Evolutionary conservation across 164 flowering plant genomes (phyloP), one percentile per base, ranked within the genome.

Genomic region (Aristolochia californica): DNA sequence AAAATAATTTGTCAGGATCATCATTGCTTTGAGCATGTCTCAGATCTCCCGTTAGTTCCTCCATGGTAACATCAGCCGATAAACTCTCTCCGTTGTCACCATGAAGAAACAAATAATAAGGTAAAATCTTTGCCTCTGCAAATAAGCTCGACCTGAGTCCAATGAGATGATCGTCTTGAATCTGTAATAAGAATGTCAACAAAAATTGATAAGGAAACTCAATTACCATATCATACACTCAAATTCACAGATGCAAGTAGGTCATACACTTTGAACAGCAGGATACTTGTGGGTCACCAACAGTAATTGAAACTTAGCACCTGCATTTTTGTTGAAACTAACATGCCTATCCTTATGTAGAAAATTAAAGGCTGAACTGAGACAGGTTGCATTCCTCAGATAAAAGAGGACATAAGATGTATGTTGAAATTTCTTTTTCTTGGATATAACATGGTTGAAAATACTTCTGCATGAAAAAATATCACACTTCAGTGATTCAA

Each of bases 231-330:
- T n/a, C 16, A 25, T 27, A 18, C 38, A 24, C 14, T 24, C 24
- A 18, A 43, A 55, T 25, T 4, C 5, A 44, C 14, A 54, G 17
- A 53, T n/a, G 27, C 56, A 63, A n/a, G 38, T 15, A 48, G 51
- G 48, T 55, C 69, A 55, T 70, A 84, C 98, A 76, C 77, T 76
- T 18, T 66, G 68, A 38, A 62, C 58, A 20, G 72, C 45, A 58
- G 93, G 95, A 73, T 80, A 82, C 59, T 81, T 91, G 74, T 91
- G 98, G 59, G 75, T 69, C 23, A 88, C 63, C 53, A 61, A n/a
- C 56, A 91, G 73, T 62, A 91, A 28, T 64, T 82, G 82, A 73
- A 69, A 88, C 15, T 21, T 64, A 66, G 82, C 89, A 72, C 60
- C 43, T 54, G 63, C 54, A 53, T 65, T 63, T 64, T 59, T 74